Conservation (phyloP, 179 eudicot species). For the Carnegiea gigantea region DNA sequence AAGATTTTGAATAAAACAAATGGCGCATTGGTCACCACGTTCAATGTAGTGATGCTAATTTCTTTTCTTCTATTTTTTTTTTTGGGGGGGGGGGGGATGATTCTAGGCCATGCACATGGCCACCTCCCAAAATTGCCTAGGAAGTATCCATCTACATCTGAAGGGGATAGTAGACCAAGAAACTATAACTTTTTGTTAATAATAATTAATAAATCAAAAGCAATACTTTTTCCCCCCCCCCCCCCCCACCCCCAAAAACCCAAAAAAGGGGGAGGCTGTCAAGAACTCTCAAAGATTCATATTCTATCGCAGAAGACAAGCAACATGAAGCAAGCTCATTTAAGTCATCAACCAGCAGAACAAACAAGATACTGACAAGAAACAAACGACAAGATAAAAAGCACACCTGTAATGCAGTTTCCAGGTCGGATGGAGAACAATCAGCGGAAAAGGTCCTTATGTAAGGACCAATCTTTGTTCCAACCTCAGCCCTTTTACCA, state of each 20-base stretch:
- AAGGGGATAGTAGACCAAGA: background rate
- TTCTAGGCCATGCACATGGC: background rate
- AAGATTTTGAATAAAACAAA: background rate
- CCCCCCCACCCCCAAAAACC: background rate
- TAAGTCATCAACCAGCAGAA: background rate
- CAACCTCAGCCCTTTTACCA: slow-evolving; percentile 95
- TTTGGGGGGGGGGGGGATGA: background rate
- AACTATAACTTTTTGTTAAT: background rate
- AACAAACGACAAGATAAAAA: slow-evolving; percentile 8
- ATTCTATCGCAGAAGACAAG: background rate
- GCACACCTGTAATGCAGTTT: slow-evolving; percentile 85
- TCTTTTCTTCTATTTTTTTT: no score
- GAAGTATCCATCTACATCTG: background rate
- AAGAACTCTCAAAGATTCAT: background rate
- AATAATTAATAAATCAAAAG: background rate
- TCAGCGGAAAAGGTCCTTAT: slow-evolving; percentile 87
- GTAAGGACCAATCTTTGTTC: slow-evolving; percentile 80
- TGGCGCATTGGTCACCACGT: background rate
- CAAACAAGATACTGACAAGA: slow-evolving; percentile 3
- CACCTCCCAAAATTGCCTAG: background rate
- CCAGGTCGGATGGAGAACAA: slow-evolving; percentile 91
- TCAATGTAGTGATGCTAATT: no score
- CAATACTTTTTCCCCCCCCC: background rate
- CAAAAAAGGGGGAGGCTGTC: background rate
- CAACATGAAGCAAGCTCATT: background rate